These are phyloP conservation scores for Mycothermus thermophilus DNA, from an alignment of 495 filamentous ascomycete genomes.

Conservation along the genomic window DNA sequence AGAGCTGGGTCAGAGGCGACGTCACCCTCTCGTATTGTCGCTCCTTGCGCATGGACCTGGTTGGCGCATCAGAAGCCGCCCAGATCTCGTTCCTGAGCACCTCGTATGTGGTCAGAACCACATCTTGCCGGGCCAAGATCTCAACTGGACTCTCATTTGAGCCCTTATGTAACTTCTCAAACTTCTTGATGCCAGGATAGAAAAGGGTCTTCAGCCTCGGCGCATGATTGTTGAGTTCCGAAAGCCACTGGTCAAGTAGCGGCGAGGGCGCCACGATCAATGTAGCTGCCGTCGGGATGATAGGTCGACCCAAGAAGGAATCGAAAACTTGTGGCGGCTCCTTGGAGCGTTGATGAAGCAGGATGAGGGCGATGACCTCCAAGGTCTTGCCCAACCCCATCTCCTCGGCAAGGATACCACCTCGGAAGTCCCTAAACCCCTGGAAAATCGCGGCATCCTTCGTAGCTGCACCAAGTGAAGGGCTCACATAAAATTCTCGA, in stretches of 20 bases:
- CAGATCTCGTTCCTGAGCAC: conserved; percentile 67
- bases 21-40: conserved; percentile 52
- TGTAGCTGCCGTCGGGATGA: conserved; percentile 48
- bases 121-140: conserved; percentile 45
- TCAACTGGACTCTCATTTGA: conserved; percentile 34
- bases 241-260: conserved; percentile 76
- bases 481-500: conserved; percentile 34
- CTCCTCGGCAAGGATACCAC: conserved; percentile 76
- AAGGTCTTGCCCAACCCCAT: conserved; percentile 96
- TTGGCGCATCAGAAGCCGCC: conserved; percentile 49
- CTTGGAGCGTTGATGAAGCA: conserved; percentile 37
- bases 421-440: conserved; percentile 35
- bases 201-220: conserved; percentile 25
- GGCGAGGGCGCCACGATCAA: conserved; percentile 77
- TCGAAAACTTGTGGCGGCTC: conserved; percentile 9
- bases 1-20: conserved; percentile 63
- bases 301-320: conserved; percentile 17
- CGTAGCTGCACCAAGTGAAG: conserved; percentile 47
- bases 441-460: conserved; percentile 36
- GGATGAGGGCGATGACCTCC: conserved; percentile 68
- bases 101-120: conserved; percentile 78
- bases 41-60: conserved; percentile 49
- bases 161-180: conserved; percentile 13
- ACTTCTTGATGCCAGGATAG: conserved; percentile 35
- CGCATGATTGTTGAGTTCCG: conserved; percentile 56